Evolutionary conservation across 2,329 filamentous ascomycete species (phyloP).

Genomic region (Cylindrodendrum hubeiense): DNA sequence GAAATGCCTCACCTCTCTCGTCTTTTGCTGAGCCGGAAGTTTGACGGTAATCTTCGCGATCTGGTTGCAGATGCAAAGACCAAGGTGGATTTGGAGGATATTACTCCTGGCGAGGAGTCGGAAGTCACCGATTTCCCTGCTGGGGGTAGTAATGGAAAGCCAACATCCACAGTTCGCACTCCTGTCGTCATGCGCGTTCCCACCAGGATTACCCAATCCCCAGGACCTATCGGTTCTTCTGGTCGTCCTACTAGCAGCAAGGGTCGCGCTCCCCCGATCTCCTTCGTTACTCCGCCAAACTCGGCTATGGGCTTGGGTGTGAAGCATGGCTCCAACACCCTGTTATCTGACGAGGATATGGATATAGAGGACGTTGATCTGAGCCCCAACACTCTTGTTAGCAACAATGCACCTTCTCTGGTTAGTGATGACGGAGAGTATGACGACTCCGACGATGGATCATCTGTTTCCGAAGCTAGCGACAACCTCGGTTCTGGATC

Average conservation of each 20-base stretch:
- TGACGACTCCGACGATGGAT: conserved; percentile 77
- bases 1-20: conserved; percentile 77
- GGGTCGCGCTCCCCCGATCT: conserved; percentile 56
- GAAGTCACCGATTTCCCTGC: conserved; percentile 50
- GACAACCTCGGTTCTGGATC: conserved; percentile 70
- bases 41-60: conserved; percentile 70
- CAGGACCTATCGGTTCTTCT: conserved; percentile 55
- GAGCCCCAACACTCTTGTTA: conserved; percentile 76
- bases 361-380: conserved; percentile 71
- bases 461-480: conserved; percentile 68
- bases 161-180: conserved; percentile 45
- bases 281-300: conserved; percentile 53
- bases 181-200: conserved; percentile 69
- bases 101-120: conserved; percentile 67
- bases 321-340: conserved; percentile 36
- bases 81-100: conserved; percentile 62
- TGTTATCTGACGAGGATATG: conserved; percentile 59
- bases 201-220: conserved; percentile 67
- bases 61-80: conserved; percentile 71
- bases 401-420: conserved; percentile 82
- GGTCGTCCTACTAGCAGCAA: conserved; percentile 70
- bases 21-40: conserved; percentile 72
- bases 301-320: conserved; percentile 34
- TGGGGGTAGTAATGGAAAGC: conserved; percentile 22
- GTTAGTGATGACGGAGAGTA: conserved; percentile 86